Evolutionary conservation across 1,139 yeast genomes (phyloP), one percentile per base, ranked within the genome.

Genomic region (Yamadazyma aaseri): DNA sequence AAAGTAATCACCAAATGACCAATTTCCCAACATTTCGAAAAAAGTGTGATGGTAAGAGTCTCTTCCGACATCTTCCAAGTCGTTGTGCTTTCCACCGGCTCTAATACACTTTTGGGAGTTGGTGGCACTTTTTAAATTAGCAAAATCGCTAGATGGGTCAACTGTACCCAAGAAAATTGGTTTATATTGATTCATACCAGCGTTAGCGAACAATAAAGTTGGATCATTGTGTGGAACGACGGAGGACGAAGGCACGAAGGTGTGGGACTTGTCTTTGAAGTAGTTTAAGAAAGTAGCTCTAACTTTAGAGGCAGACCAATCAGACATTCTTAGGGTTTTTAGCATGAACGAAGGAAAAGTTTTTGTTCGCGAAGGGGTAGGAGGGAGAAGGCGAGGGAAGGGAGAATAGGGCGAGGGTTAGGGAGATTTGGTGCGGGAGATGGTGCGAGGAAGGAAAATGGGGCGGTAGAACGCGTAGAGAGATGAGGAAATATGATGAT

Each of bases 51-150:
- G 99, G 58, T 92, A 92, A 37, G 95, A 86, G 61, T 92, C 99
- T 57, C 86, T 80, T 44, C 99, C 99, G 31, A 92, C 99, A 62
- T 92, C 99, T 58, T 92, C 99, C 56, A 92, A 77, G 67, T 92
- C 99, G 56, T 92, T 92, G 63, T 92, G 99, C 64, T 92, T 92
- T 60, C 99, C 99, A 61, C 99, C 99, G 26, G 99, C 99, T 68
- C 99, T 82, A 53, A 92, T 90, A 76, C 97, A 92, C 65, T 92
- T 92, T 58, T 92, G 99, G 11, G 97, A 87, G 71, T 92, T 92
- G 52, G 77, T 85, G 29, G 98, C 96, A 51, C 97, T 77, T 57
- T 84, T 86, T 62, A 92, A 73, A 45, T 71, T 71, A 51, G 87
- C 83, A 52, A 92, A 84, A 34, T 87, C 94, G 27, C 95, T 83